Evolutionary conservation across 2,329 filamentous ascomycete genomes (phyloP).

Genomic region (Ascochyta pisi): DNA sequence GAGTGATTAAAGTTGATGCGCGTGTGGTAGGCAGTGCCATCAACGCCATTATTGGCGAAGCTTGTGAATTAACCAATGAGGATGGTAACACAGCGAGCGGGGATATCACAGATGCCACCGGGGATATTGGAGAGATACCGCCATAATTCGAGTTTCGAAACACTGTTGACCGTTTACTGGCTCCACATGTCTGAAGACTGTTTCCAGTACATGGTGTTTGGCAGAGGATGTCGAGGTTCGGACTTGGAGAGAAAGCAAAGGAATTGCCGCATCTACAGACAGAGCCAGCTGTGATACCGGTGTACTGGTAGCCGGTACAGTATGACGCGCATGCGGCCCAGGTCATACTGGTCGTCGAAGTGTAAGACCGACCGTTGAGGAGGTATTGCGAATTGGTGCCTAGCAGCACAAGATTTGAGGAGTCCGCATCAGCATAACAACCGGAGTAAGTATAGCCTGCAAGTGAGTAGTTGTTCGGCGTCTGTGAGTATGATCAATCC

Average conservation of each 20-base stretch:
- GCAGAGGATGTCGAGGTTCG: neutral
- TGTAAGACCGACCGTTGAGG: neutral
- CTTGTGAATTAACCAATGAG: no score
- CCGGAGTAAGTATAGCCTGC: neutral
- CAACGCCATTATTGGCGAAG: no score
- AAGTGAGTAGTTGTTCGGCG: neutral
- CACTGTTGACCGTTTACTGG: neutral
- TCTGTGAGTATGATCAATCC: neutral
- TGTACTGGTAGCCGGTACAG: conserved; percentile 1
- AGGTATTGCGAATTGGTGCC: neutral
- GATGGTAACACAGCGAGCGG: no score
- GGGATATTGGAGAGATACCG: no score
- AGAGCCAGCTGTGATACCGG: conserved; percentile 1
- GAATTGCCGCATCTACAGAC: conserved; percentile 1
- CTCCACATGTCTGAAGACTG: neutral
- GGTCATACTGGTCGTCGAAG: neutral
- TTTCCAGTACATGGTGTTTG: conserved; percentile 1
- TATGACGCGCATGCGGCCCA: neutral
- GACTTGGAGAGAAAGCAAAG: neutral
- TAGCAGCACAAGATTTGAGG: neutral
- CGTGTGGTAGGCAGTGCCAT: no score
- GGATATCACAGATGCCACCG: no score
- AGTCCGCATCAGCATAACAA: conserved; percentile 1
- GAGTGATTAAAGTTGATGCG: no score
- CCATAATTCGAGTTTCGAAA: neutral